Percentiles rank a stretch among this genome's conserved stretches.
These are phyloP conservation scores for Leishmania martiniquensis DNA, from an alignment of 208 protist genomes.

Conservation along the genomic window DNA sequence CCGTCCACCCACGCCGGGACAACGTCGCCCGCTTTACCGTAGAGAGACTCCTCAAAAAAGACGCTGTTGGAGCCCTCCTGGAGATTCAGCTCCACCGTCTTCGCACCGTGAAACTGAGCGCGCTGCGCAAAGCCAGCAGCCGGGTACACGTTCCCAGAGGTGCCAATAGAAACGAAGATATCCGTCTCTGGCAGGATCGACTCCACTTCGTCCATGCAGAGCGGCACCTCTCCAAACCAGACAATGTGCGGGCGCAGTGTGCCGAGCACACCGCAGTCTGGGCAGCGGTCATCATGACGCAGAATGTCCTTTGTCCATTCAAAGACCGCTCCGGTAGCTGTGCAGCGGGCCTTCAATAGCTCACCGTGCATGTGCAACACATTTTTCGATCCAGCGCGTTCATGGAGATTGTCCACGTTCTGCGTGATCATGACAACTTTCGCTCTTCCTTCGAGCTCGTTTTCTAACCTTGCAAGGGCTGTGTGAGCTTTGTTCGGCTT, in stretches of 20 bases:
- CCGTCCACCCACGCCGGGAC: conserved; percentile 62
- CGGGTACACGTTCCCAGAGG: conserved; percentile 79
- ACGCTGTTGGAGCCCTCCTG: conserved; percentile 41
- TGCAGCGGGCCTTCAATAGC: conserved; percentile 72
- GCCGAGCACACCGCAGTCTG: conserved; percentile 42
- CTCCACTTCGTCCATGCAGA: conserved; percentile 65
- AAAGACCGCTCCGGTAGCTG: conserved; percentile 39
- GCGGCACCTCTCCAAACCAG: conserved; percentile 83
- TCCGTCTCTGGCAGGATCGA: conserved; percentile 41
- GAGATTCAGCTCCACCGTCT: conserved; percentile 67
- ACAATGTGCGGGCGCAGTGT: conserved; percentile 85
- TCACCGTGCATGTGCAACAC: conserved; percentile 89
- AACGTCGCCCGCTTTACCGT: conserved; percentile 54
- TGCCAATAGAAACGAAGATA: conserved; percentile 76
- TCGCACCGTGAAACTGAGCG: conserved; percentile 39
- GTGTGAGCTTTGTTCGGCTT: conserved; percentile 61
- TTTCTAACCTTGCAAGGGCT: conserved; percentile 54
- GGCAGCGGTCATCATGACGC: conserved; percentile 39
- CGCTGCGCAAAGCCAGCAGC: conserved; percentile 60
- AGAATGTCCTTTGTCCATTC: conserved; percentile 32
- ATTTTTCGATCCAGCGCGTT: conserved; percentile 55
- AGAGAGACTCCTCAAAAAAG: conserved; percentile 52
- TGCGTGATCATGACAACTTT: conserved; percentile 69
- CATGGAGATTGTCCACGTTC: conserved; percentile 83
- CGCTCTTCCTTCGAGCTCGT: conserved; percentile 29